Evolutionary conservation across 2,329 filamentous ascomycete species (phyloP), one percentile per base, ranked within the genome.

Genomic region (Nigrograna mackinnonii): DNA sequence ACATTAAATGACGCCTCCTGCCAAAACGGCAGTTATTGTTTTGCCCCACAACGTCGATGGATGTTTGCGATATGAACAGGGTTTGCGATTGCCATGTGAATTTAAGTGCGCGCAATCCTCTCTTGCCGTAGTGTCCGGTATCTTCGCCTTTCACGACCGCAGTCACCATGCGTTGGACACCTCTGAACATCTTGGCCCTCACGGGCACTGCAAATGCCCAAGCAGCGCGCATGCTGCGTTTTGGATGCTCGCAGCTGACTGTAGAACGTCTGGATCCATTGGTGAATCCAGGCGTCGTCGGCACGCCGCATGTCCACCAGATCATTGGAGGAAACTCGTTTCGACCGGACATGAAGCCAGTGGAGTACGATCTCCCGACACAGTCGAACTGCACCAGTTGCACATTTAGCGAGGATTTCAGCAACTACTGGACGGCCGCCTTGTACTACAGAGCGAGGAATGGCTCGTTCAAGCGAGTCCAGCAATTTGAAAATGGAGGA

Each of bases 351-450:
- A 62, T 62, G 58, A 52, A 43, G 37, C 54, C 55, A 2, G 47
- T 49, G 1, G 55, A 59, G n/a, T 50, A 63, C 37, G 55, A 61
- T 38, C 31, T 58, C 21, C 46, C 51, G 1, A 38, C 36, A 4
- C 40, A 49, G 21, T 57, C 52, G 14, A 61, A 37, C n/a, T 64
- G 59, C 41, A 63, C 59, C 6, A 62, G 52, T 18, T 63, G 59
- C 35, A 61, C 55, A 6, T 62, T 61, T 33, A 54, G 12, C 7
- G 56, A 62, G 31, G 44, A 36, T 19, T 32, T 46, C 33, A 24
- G 47, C 31, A 60, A 63, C 26, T 64, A 64, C 46, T 64, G 60
- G 60, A 64, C 60, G 2, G 60, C 59, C 16, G 52, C 58, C 2
- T 44, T 64, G 4, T 64, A 64, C 40, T 64, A 55, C 43, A 41